Base-by-base conservation (phyloP, 768 basidiomycete species). In the Chalciporus chontae region DNA sequence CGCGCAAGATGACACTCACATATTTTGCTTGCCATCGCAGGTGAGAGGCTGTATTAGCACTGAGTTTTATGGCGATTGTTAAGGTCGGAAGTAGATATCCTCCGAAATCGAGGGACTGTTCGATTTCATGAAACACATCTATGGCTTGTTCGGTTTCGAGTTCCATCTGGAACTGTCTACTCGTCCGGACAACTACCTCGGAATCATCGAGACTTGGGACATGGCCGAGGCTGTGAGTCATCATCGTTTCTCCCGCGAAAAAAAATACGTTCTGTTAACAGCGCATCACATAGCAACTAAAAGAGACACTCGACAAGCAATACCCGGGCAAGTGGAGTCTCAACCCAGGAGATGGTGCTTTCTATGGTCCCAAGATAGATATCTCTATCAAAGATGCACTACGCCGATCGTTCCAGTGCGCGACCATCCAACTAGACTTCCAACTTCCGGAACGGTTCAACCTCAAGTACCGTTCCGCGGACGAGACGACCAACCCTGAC, bases 331-430 rank as follows among this genome's bases (percentile, higher is more conserved):
- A 88, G 57, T 99, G 96, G 96, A 80, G 84, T 47, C 69, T 94
- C 50, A 96, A 96, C 69, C 90, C 90, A 8, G 95, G 94, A 40
- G 96, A 99, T 62, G 96, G 96, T 43, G 96, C 96, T 9, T 99
- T 99, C 80, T 99, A 99, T 71, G 96, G 96, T 0, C 96, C 96
- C 55, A 98, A 98, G 76, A 95, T 97, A 62, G 96, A 98, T 70
- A 95, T 99, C 73, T 92, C 89, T 52, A 88, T 98, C 65, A 81
- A 84, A 21, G 96, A 99, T 61, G 94, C 96, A 0, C 77, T 98
- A 19, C 82, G 78, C 32, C 84, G 96, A 40, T 91, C 92, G 19
- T 95, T 93, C 84, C 96, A 99, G 69, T 98, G 95, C 62, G 96
- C 94, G 36, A 98, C 96, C 2, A 97, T 98, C 69, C 90, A 98